Conservation (phyloP, 2,329 filamentous ascomycete species). For the Scedosporium dehoogii region DNA sequence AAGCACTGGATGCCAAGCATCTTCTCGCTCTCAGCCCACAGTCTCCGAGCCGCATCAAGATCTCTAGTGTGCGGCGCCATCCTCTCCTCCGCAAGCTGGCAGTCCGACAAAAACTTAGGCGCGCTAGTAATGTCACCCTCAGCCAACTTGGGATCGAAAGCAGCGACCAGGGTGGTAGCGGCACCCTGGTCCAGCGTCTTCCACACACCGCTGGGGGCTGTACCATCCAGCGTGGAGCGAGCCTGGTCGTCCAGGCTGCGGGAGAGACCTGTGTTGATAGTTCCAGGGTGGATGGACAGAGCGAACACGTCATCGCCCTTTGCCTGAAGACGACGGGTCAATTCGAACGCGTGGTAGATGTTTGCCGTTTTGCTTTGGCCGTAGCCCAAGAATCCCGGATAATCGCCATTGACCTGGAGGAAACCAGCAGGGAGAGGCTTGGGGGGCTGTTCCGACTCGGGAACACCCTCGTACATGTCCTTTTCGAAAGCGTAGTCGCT, state of each 20-base stretch:
- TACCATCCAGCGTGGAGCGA: not conserved
- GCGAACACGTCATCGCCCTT: slow-evolving; percentile 4
- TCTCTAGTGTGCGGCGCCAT: slow-evolving; percentile 8
- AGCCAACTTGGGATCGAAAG: slow-evolving; percentile 11
- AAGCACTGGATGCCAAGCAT: slow-evolving; percentile 2
- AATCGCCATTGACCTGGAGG: slow-evolving; percentile 12
- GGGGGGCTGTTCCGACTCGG: not conserved
- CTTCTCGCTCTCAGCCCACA: slow-evolving; percentile 12
- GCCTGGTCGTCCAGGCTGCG: not conserved
- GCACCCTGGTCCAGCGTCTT: slow-evolving; percentile 9
- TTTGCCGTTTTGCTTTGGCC: slow-evolving; percentile 21
- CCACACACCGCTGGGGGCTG: not conserved
- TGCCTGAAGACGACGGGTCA: slow-evolving; percentile 7
- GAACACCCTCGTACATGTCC: slow-evolving; percentile 10
- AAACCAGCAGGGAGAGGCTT: not conserved
- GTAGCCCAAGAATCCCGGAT: slow-evolving; percentile 14
- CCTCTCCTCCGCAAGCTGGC: slow-evolving; percentile 7
- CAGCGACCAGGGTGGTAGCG: slow-evolving; percentile 12
- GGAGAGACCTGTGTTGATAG: slow-evolving; percentile 1
- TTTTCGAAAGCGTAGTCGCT: slow-evolving; percentile 19
- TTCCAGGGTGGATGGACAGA: slow-evolving; percentile 12
- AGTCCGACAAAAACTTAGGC: slow-evolving; percentile 10
- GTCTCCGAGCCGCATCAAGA: slow-evolving; percentile 5
- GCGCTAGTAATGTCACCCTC: not conserved
- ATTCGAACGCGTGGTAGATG: slow-evolving; percentile 14